Percentiles rank a stretch among this genome's conserved stretches.
These are phyloP conservation scores for Triticum timopheevii DNA, from an alignment of 176 grass and related monocot genomes.

Conservation along the genomic window DNA sequence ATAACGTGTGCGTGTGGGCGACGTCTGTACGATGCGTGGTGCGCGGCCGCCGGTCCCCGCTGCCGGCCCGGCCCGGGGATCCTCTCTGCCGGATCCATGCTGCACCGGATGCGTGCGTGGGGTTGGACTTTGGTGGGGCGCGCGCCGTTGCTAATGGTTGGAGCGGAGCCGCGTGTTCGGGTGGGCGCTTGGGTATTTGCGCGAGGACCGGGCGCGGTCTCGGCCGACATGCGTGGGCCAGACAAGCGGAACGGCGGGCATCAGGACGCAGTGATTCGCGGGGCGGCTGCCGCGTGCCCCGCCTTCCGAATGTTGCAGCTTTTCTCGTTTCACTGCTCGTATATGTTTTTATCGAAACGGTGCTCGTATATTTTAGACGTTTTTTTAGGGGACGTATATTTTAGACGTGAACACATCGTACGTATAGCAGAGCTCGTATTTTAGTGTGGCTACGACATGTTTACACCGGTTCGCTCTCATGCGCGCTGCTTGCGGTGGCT, in stretches of 20 bases:
- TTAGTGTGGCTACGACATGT: too few species aligned
- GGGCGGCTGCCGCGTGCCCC: conserved; percentile 37
- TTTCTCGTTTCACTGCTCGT: conserved; percentile 19
- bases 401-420: too few species aligned
- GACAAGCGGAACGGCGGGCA: conserved; percentile 32
- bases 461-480: too few species aligned
- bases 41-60: conserved; percentile 28
- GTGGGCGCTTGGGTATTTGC: background rate
- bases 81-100: background rate
- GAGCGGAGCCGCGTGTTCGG: conserved; percentile 1
- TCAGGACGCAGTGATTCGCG: conserved; percentile 58
- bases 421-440: too few species aligned
- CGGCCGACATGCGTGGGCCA: conserved; percentile 47
- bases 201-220: conserved; percentile 46
- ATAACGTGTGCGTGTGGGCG: conserved; percentile 49
- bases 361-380: too few species aligned
- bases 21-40: conserved; percentile 29
- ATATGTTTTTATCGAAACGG: background rate
- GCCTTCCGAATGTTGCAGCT: conserved; percentile 18
- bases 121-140: background rate
- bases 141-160: background rate
- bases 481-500: too few species aligned
- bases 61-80: conserved; percentile 5
- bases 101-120: background rate
- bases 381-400: too few species aligned